Base-by-base conservation (phyloP, 805 yeast genomes). In the Jamesozyma jinghongensis region DNA sequence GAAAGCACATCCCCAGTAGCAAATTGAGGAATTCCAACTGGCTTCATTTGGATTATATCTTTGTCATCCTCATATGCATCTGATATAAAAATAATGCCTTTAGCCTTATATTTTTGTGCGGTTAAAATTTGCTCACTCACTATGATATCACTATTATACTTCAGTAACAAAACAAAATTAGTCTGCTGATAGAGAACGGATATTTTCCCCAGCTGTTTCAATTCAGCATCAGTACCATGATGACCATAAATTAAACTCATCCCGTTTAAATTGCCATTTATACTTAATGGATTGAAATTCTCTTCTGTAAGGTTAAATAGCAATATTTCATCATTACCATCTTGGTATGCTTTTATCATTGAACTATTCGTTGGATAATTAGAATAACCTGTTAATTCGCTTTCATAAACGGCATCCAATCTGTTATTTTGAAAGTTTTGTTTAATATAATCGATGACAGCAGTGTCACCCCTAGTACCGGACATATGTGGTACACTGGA, bases 391-490 rank as follows among this genome's bases (percentile, higher is more conserved):
- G 67, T 64, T 35, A 73, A 69, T 30, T 74, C 75, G 19, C 44
- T 40, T 29, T 51, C 45, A 4, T 43, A 45, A 5, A 74, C 69
- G 1, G 57, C 43, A 19, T 65, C 60, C 10, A 86, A 44, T 1
- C 83, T 81, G 43, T 74, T 73, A 36, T 74, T 70, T 20, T 61
- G 52, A 61, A 83, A 74, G 39, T 70, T 70, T 11, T 71, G 69
- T 45, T 74, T 69, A n/a, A 87, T 67, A 56, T 80, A 85, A 42
- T 71, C 65, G 2, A 85, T 79, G 26, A 85, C 61, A 0, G 85
- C 68, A 42, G 75, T 58, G 56, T 85, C 95, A 19, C 94, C 97
- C n/a, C 75, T 73, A 2, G 96, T 80, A 3, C 97, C 97, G 0
- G 95, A 77, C 41, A 78, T 59, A 56, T 85, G 96, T 2, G 94